Conservation (phyloP, 2,329 filamentous ascomycete species). For the Didymella lethalis region DNA sequence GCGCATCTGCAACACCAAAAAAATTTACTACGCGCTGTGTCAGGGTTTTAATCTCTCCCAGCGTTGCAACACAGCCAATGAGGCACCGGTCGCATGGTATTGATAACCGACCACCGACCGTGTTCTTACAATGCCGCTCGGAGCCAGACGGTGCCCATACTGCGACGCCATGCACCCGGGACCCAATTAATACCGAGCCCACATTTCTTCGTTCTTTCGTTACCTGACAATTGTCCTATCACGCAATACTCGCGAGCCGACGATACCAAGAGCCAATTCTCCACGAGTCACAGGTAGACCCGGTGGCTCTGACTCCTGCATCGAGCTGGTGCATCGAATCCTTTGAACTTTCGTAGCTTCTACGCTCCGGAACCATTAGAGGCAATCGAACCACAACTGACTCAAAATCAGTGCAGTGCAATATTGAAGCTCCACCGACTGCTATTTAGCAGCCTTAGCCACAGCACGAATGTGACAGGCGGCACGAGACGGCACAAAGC, state of each 20-base stretch:
- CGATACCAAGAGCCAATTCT: slow-evolving; percentile 17
- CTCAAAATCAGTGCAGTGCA: slow-evolving; percentile 16
- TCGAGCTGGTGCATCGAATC: slow-evolving; percentile 17
- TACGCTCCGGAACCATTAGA: slow-evolving; percentile 13
- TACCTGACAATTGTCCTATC: slow-evolving; percentile 11
- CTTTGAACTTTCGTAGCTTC: slow-evolving; percentile 8
- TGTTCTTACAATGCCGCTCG: neutral
- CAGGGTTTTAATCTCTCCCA: slow-evolving; percentile 1
- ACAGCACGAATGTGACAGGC: slow-evolving; percentile 14
- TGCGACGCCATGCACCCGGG: slow-evolving; percentile 2
- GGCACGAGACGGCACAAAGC: slow-evolving; percentile 21
- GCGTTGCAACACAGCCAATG: slow-evolving; percentile 7
- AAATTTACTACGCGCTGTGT: slow-evolving; percentile 6
- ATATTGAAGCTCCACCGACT: slow-evolving; percentile 22
- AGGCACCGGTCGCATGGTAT: slow-evolving; percentile 4
- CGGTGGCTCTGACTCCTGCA: slow-evolving; percentile 13
- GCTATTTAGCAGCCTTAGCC: slow-evolving; percentile 18
- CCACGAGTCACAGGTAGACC: slow-evolving; percentile 18
- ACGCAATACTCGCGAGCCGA: slow-evolving; percentile 12
- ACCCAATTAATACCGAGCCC: slow-evolving; percentile 19
- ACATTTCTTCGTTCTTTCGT: slow-evolving; percentile 18
- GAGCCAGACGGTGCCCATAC: slow-evolving; percentile 2
- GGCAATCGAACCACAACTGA: slow-evolving; percentile 18
- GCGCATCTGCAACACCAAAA: slow-evolving; percentile 16
- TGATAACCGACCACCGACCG: neutral